A percentile compares a stretch with the other conserved stretches of the same genome.
phyloP scores from a whole-genome alignment of 2,329 filamentous ascomycete species.

The Verticillium longisporum region DNA sequence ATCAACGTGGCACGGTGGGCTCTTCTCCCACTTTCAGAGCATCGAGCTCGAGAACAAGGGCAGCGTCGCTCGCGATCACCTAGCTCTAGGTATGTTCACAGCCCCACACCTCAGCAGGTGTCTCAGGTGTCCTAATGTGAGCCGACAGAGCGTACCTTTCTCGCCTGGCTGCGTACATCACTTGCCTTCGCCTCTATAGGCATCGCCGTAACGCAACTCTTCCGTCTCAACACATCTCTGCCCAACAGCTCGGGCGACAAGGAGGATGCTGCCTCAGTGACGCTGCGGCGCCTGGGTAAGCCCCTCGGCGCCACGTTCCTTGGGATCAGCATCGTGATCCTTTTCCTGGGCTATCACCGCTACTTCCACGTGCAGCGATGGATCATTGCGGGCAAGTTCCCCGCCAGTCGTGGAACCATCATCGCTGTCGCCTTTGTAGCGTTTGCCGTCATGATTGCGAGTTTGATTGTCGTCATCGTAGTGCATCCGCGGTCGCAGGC shows the following conservation, averaged over 20 bases:
- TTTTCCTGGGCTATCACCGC: conserved; percentile 70
- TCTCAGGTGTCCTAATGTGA: not conserved
- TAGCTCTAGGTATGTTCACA: conserved; percentile 58
- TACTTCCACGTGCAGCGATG: conserved; percentile 76
- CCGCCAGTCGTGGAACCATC: conserved; percentile 69
- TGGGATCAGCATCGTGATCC: conserved; percentile 65
- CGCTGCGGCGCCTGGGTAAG: conserved; percentile 59
- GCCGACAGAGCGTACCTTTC: conserved; percentile 66
- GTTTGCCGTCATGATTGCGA: conserved; percentile 53
- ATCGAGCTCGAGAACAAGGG: conserved; percentile 83
- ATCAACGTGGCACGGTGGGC: conserved; percentile 44
- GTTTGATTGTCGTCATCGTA: conserved; percentile 52
- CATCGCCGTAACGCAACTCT: conserved; percentile 77
- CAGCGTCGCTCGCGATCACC: conserved; percentile 73
- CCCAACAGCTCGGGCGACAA: conserved; percentile 21
- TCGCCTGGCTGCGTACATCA: conserved; percentile 79
- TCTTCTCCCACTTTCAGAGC: conserved; percentile 43
- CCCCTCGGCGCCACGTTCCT: conserved; percentile 73
- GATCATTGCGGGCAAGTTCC: conserved; percentile 74
- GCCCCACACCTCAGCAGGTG: not conserved
- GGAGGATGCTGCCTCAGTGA: conserved; percentile 26
- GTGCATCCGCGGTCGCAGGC: conserved; percentile 31
- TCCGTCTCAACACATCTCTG: conserved; percentile 69
- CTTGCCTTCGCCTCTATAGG: conserved; percentile 77
- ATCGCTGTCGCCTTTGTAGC: conserved; percentile 62